Percentiles rank a stretch among this genome's conserved stretches.
These are phyloP conservation scores for Bretziella fagacearum DNA, from an alignment of 2,329 filamentous ascomycete species.

Conservation along the genomic window DNA sequence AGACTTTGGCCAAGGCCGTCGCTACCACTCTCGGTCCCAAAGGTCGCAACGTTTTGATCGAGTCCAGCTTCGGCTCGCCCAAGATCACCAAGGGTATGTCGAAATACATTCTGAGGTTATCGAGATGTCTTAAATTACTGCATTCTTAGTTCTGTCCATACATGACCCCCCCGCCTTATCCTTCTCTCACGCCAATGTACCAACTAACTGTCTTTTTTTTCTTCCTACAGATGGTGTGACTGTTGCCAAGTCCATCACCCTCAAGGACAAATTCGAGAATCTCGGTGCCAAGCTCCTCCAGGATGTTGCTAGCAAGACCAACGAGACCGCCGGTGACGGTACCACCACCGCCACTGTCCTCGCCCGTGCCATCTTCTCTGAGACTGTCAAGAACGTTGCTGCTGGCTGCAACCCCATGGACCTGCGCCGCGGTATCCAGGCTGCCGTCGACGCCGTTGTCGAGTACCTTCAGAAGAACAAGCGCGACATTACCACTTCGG, in stretches of 20 bases:
- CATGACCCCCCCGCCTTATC: no score
- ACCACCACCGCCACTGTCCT: slow-evolving; percentile 97
- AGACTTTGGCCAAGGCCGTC: slow-evolving; percentile 91
- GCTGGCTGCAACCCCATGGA: slow-evolving; percentile 99
- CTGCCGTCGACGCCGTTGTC: slow-evolving; percentile 86
- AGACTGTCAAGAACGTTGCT: slow-evolving; percentile 99
- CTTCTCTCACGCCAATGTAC: neutral
- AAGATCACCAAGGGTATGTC: slow-evolving; percentile 95
- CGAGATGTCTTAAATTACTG: neutral
- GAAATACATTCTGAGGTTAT: neutral
- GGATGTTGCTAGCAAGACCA: slow-evolving; percentile 98
- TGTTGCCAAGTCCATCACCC: slow-evolving; percentile 72
- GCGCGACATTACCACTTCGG: slow-evolving; percentile 93
- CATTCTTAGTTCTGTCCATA: slow-evolving; percentile 3
- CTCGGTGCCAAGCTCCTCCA: slow-evolving; percentile 90
- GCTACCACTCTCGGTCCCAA: slow-evolving; percentile 94
- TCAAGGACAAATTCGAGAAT: slow-evolving; percentile 99
- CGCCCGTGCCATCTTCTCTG: slow-evolving; percentile 94
- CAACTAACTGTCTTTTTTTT: slow-evolving; percentile 17
- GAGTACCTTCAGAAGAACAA: slow-evolving; percentile 91
- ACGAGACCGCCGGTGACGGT: slow-evolving; percentile 96
- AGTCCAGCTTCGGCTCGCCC: slow-evolving; percentile 94
- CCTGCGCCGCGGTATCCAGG: slow-evolving; percentile 88
- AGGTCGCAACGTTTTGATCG: slow-evolving; percentile 94
- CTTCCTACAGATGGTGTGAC: slow-evolving; percentile 57